Evolutionary conservation across 2,329 filamentous ascomycete species (phyloP).

Genomic region (Pleomassaria siparia): DNA sequence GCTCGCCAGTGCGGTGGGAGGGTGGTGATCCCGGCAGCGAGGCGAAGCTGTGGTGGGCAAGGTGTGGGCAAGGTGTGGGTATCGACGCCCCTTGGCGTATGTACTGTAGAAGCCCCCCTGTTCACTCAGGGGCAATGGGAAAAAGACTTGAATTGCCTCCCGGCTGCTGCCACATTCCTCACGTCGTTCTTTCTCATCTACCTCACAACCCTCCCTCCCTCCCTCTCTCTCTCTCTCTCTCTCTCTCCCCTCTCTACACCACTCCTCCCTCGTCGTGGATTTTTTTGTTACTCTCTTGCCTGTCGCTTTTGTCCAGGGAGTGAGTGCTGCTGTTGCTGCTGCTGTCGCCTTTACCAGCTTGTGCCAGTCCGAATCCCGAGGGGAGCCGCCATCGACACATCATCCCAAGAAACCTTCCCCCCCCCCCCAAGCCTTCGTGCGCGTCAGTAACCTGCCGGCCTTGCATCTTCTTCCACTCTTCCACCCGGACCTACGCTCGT

Average conservation of each 20-base stretch:
- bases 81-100: constrained; percentile 1
- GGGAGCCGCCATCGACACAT: constrained; percentile 25
- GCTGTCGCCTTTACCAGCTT: neutral
- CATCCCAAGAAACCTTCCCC: constrained; percentile 8
- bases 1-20: neutral
- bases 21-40: constrained; percentile 2
- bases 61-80: too few relatives aligned
- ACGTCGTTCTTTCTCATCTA: constrained; percentile 28
- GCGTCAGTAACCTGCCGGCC: constrained; percentile 28
- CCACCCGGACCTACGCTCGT: constrained; percentile 30
- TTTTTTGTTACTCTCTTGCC: constrained; percentile 22
- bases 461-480: constrained; percentile 24
- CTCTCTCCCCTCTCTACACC: too few relatives aligned
- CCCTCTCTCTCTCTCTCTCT: constrained; percentile 9
- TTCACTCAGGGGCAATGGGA: constrained; percentile 1
- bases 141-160: constrained; percentile 8
- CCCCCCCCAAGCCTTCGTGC: constrained; percentile 14
- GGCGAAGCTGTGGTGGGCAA: constrained; percentile 1
- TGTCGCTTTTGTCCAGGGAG: constrained; percentile 32
- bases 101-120: neutral
- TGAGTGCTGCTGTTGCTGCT: constrained; percentile 3
- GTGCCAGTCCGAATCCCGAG: constrained; percentile 8
- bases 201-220: constrained; percentile 27
- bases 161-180: constrained; percentile 25
- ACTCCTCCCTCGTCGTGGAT: constrained; percentile 22